phyloP scores from a whole-genome alignment of 805 yeast genomes.

The Torulaspora franciscae region DNA sequence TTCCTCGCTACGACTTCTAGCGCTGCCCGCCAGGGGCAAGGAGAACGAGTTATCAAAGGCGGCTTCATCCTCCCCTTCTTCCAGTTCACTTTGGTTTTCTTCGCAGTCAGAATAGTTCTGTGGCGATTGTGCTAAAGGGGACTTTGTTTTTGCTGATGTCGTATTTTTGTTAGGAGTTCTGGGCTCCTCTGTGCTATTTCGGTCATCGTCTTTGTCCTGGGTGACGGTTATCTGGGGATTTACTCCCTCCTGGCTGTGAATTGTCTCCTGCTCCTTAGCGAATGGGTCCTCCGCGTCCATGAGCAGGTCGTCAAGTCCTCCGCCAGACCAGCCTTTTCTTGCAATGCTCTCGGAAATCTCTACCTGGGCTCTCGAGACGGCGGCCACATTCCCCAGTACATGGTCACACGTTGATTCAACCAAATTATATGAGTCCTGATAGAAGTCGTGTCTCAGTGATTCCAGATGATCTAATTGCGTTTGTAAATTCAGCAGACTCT shows the following conservation, averaged over 20 bases:
- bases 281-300: constrained; percentile 65
- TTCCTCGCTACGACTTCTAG: constrained; percentile 10
- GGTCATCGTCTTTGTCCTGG: constrained; percentile 4
- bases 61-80: constrained; percentile 12
- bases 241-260: constrained; percentile 7
- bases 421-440: constrained; percentile 55
- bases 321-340: constrained; percentile 80
- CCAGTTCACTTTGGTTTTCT: constrained; percentile 1
- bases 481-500: constrained; percentile 62
- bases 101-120: constrained; percentile 1
- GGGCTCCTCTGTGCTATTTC: constrained; percentile 6
- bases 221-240: constrained; percentile 6
- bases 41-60: constrained; percentile 48
- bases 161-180: constrained; percentile 6
- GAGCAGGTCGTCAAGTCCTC: constrained; percentile 70
- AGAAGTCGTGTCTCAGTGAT: constrained; percentile 66
- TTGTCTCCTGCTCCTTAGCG: constrained; percentile 30
- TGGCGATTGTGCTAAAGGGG: constrained; percentile 5
- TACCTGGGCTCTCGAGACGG: constrained; percentile 70
- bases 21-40: constrained; percentile 39
- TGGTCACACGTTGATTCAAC: constrained; percentile 58
- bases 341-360: constrained; percentile 79
- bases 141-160: constrained; percentile 1
- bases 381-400: constrained; percentile 52
- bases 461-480: constrained; percentile 76